Conservation (phyloP, 495 filamentous ascomycete genomes). For the Cercophora sp. region DNA sequence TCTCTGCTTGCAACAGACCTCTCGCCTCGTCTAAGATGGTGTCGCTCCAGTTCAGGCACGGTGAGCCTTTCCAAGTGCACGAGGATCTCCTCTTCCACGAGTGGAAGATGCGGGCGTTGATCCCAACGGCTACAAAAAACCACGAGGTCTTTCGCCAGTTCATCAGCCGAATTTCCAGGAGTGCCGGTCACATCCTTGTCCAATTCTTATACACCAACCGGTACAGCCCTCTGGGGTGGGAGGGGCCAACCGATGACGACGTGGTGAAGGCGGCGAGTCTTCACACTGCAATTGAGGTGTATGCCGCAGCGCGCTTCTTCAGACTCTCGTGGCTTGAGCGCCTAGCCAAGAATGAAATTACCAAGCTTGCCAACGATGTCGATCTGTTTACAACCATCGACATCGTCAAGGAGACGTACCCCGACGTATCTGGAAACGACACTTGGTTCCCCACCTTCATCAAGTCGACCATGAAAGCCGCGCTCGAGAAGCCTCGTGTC, state of each 20-base stretch:
- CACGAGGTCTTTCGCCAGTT: too few relatives aligned
- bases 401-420: conserved; percentile 2
- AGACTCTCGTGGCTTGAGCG: background rate
- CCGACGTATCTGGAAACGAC: background rate
- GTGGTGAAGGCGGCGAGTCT: background rate
- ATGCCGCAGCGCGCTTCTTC: background rate
- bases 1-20: too few relatives aligned
- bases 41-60: background rate
- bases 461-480: background rate
- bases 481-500: conserved; percentile 3
- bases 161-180: conserved; percentile 1
- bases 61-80: background rate
- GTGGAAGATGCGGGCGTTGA: background rate
- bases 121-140: background rate
- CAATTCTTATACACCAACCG: background rate
- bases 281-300: background rate
- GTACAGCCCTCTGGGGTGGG: background rate
- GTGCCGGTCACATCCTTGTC: conserved; percentile 5
- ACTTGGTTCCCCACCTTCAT: conserved; percentile 7
- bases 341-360: background rate
- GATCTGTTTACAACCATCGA: conserved; percentile 7
- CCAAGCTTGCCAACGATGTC: background rate
- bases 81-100: background rate
- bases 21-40: too few relatives aligned
- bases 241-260: background rate